phyloP scores from a whole-genome alignment of 2,329 filamentous ascomycete genomes.

The Ramichloridium luteum region DNA sequence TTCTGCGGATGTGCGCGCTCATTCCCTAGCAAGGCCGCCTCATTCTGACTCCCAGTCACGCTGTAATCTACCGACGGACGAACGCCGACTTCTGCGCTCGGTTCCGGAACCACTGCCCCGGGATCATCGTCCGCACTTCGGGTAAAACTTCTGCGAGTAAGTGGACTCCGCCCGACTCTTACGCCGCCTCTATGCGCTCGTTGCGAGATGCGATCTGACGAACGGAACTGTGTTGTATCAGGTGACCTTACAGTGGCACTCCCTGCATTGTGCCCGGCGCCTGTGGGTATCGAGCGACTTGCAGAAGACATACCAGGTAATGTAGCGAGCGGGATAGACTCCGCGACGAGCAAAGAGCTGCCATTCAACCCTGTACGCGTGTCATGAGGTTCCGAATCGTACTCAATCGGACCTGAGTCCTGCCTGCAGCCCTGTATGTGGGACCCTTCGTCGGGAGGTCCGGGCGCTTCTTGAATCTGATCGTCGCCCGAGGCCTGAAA shows the following conservation, averaged over 20 bases:
- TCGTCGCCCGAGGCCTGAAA: conserved; percentile 20
- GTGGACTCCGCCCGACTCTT: conserved; percentile 29
- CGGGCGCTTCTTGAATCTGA: conserved; percentile 2
- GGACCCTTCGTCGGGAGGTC: no score
- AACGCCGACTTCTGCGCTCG: no score
- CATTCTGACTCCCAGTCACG: no score
- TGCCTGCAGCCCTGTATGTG: no score
- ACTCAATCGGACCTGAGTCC: no score
- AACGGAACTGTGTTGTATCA: no score
- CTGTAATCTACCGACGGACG: no score
- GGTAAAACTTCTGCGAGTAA: conserved; percentile 33
- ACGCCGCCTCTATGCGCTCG: not conserved
- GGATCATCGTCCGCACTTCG: conserved; percentile 14
- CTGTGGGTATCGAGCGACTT: not conserved
- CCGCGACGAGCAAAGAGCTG: conserved; percentile 8
- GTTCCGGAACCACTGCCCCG: no score
- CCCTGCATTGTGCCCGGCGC: not conserved
- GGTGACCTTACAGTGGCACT: no score
- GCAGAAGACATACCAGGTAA: not conserved
- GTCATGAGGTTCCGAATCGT: conserved; percentile 4
- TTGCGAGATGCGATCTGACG: not conserved
- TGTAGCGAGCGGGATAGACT: conserved; percentile 1
- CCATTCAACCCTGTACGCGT: conserved; percentile 2
- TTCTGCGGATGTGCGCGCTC: no score
- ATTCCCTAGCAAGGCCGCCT: no score